Percentiles rank a stretch among this genome's conserved stretches.
phyloP scores from a whole-genome alignment of 257 asterid genomes.

The Ocimum tenuiflorum region DNA sequence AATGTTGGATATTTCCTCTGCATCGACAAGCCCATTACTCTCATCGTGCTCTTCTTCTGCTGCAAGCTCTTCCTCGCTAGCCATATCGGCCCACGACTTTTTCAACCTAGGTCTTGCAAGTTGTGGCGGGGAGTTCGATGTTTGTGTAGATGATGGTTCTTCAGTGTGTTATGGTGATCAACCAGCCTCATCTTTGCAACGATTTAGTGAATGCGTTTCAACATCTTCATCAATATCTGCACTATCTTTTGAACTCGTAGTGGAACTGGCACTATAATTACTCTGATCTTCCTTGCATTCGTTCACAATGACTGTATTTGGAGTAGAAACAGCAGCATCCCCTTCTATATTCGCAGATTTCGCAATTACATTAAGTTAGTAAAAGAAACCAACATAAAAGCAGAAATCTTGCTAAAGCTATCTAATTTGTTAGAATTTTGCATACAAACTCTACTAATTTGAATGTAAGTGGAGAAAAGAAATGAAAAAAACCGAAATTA shows the following conservation, averaged over 20 bases:
- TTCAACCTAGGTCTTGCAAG: slow-evolving; percentile 32
- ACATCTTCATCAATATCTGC: slow-evolving; percentile 38
- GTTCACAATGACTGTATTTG: slow-evolving; percentile 18
- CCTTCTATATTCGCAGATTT: slow-evolving; percentile 25
- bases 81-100: slow-evolving; percentile 98
- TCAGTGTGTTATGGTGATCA: slow-evolving; percentile 28
- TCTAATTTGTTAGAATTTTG: background rate
- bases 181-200: slow-evolving; percentile 62
- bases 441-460: background rate
- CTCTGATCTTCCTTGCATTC: slow-evolving; percentile 32
- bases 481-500: background rate
- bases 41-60: slow-evolving; percentile 35
- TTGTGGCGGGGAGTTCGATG: slow-evolving; percentile 27
- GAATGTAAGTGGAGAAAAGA: background rate
- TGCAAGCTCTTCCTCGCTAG: slow-evolving; percentile 75
- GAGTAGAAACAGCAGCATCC: slow-evolving; percentile 26
- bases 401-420: background rate
- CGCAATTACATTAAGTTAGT: slow-evolving; percentile 8
- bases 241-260: slow-evolving; percentile 39
- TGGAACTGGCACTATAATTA: slow-evolving; percentile 37
- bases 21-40: slow-evolving; percentile 9
- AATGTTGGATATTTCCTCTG: slow-evolving; percentile 22
- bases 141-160: slow-evolving; percentile 28
- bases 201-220: slow-evolving; percentile 60
- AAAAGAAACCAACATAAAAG: background rate